Evolutionary conservation across 208 protist genomes (phyloP).

Genomic region (Trichomonas tenax): DNA sequence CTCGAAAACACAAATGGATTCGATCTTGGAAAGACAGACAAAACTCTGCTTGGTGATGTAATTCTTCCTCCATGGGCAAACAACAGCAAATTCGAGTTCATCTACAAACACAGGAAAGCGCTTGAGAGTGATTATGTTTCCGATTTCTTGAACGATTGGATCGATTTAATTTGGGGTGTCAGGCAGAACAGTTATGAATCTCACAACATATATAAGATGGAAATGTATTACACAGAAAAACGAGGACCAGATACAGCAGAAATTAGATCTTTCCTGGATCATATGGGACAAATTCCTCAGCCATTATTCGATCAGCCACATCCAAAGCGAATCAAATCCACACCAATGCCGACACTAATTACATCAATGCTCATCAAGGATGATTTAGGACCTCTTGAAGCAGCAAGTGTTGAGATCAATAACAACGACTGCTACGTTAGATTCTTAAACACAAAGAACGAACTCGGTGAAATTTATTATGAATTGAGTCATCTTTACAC

Average conservation of each 20-base stretch:
- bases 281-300: not conserved
- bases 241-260: not conserved
- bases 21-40: constrained; percentile 30
- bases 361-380: not conserved
- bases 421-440: not conserved
- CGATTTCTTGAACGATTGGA: not conserved
- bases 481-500: not conserved
- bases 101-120: not conserved
- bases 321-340: not conserved
- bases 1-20: constrained; percentile 34
- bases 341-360: not conserved
- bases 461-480: not conserved
- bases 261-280: not conserved
- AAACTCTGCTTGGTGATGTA: constrained; percentile 24
- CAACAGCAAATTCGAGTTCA: not conserved
- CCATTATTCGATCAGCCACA: not conserved
- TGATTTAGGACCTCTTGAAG: not conserved
- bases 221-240: not conserved
- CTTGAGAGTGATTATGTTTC: not conserved
- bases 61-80: constrained; percentile 24
- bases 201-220: not conserved
- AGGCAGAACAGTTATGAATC: not conserved
- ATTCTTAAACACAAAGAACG: not conserved
- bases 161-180: not conserved
- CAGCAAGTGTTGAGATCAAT: not conserved